phyloP scores from a whole-genome alignment of 2,329 filamentous ascomycete species.

The Cladobotryum protrusum region DNA sequence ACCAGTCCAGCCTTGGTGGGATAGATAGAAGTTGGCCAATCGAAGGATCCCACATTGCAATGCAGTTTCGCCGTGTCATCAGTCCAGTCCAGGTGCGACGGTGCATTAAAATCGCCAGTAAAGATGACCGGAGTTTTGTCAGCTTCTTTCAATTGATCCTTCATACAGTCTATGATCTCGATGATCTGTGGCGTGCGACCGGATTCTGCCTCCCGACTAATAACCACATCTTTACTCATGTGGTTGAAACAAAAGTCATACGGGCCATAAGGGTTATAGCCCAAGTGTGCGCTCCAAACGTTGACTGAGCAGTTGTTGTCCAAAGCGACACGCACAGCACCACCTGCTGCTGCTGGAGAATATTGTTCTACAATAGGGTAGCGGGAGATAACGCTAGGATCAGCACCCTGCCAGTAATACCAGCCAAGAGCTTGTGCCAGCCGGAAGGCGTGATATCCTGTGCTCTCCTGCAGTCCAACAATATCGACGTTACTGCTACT shows the following conservation, averaged over 20 bases:
- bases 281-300: slow-evolving; percentile 32
- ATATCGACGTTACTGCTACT: slow-evolving; percentile 27
- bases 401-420: slow-evolving; percentile 29
- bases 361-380: slow-evolving; percentile 31
- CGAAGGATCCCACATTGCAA: slow-evolving; percentile 28
- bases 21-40: slow-evolving; percentile 34
- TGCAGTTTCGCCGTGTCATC: slow-evolving; percentile 26
- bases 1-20: slow-evolving; percentile 29
- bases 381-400: slow-evolving; percentile 30
- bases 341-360: slow-evolving; percentile 22
- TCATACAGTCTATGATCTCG: slow-evolving; percentile 28
- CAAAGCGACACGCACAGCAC: slow-evolving; percentile 28
- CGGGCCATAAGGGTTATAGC: slow-evolving; percentile 34
- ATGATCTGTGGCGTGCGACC: slow-evolving; percentile 33
- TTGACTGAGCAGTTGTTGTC: slow-evolving; percentile 26
- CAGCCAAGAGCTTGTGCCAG: slow-evolving; percentile 34
- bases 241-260: slow-evolving; percentile 37
- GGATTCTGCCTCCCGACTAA: slow-evolving; percentile 29
- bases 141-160: slow-evolving; percentile 22
- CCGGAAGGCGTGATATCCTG: slow-evolving; percentile 23
- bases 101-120: slow-evolving; percentile 40
- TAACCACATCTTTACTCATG: slow-evolving; percentile 26
- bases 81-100: slow-evolving; percentile 38
- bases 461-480: slow-evolving; percentile 33
- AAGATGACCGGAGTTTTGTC: slow-evolving; percentile 32